Evolutionary conservation across 192 early-diverging fungal species (phyloP).

Genomic region (Powellomyces hirtus): DNA sequence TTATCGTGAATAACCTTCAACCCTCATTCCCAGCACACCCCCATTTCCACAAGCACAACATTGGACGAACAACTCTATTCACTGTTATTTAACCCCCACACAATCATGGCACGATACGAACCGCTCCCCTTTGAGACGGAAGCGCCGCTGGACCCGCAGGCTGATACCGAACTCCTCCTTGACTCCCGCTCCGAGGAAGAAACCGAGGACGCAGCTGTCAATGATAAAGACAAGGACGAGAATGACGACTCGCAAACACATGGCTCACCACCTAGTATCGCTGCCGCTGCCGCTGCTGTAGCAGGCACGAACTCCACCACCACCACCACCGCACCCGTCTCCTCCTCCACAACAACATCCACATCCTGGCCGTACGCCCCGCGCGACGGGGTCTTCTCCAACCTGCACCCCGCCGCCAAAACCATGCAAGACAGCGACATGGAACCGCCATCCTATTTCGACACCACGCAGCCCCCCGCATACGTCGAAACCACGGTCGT

Average conservation of each 20-base stretch:
- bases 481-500: constrained; percentile 78
- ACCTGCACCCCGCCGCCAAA: constrained; percentile 36
- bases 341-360: not conserved
- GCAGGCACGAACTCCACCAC: no score
- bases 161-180: not conserved
- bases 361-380: constrained; percentile 3
- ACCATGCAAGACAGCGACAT: constrained; percentile 28
- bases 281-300: no score
- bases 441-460: constrained; percentile 66
- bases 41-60: no score
- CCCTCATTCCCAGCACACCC: no score
- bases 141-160: not conserved
- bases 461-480: constrained; percentile 52
- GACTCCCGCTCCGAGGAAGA: not conserved
- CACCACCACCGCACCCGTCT: not conserved
- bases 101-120: not conserved
- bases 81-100: no score
- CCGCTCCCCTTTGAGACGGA: not conserved
- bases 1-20: no score
- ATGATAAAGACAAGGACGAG: not conserved
- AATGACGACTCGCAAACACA: not conserved
- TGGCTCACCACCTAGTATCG: not conserved
- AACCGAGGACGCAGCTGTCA: not conserved
- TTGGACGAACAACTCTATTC: no score
- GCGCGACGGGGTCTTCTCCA: constrained; percentile 50